phyloP scores from a whole-genome alignment of 768 basidiomycete species.

The Kwoniella heveanensis region DNA sequence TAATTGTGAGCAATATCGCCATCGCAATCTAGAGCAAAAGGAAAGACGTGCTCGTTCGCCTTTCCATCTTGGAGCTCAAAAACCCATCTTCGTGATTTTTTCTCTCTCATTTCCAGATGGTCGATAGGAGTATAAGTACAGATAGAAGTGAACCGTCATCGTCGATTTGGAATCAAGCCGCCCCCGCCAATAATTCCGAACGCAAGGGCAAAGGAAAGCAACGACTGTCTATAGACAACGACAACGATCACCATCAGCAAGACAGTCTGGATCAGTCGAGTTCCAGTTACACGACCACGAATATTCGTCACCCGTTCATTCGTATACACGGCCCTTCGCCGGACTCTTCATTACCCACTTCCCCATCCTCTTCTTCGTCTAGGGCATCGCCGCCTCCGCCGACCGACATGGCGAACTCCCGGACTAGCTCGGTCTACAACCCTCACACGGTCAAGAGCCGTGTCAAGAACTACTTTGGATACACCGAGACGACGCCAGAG shows the following conservation, averaged over 20 bases:
- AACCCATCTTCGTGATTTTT: constrained; percentile 4
- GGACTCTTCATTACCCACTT: background rate
- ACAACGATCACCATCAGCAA: background rate
- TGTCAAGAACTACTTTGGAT: constrained; percentile 24
- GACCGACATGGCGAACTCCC: constrained; percentile 2
- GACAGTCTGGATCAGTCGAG: background rate
- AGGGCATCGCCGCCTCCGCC: constrained; percentile 6
- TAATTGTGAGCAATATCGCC: background rate
- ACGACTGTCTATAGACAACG: background rate
- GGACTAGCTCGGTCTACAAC: background rate
- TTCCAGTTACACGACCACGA: background rate
- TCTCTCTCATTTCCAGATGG: background rate
- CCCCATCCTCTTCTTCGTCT: constrained; percentile 3
- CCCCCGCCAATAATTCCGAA: constrained; percentile 9
- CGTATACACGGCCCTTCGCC: constrained; percentile 15
- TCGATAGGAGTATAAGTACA: constrained; percentile 8
- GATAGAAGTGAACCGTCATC: background rate
- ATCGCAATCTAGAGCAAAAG: constrained; percentile 3
- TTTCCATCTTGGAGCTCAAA: background rate
- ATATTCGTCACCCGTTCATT: constrained; percentile 16
- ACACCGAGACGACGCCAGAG: constrained; percentile 20
- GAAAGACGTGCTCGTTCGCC: constrained; percentile 16
- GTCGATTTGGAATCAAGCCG: background rate
- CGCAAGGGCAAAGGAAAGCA: constrained; percentile 15
- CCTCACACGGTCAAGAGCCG: constrained; percentile 8